phyloP scores from a whole-genome alignment of 2,329 filamentous ascomycete genomes.

The Onygena corvina region DNA sequence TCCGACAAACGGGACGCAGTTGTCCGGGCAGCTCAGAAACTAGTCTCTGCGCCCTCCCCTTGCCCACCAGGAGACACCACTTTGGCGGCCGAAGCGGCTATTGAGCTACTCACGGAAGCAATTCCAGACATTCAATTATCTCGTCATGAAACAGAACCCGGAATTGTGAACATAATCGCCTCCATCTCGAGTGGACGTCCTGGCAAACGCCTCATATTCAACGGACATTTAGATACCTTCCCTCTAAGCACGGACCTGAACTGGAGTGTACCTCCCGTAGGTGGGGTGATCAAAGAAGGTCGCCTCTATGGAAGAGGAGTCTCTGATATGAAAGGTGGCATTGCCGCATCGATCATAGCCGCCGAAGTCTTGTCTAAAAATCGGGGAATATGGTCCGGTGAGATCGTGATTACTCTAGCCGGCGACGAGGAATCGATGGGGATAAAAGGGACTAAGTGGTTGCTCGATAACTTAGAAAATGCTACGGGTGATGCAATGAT shows the following conservation, averaged over 20 bases:
- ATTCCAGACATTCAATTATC: constrained; percentile 12
- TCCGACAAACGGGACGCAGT: constrained; percentile 8
- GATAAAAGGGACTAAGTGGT: constrained; percentile 8
- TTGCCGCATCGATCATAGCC: constrained; percentile 11
- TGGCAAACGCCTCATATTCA: constrained; percentile 13
- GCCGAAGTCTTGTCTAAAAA: constrained; percentile 10
- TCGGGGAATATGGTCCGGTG: constrained; percentile 11
- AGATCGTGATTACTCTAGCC: constrained; percentile 12
- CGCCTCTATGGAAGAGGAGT: constrained; percentile 12
- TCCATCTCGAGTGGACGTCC: constrained; percentile 11
- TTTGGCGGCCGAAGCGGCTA: constrained; percentile 8
- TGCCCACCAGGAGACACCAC: constrained; percentile 11
- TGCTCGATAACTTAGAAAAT: constrained; percentile 11
- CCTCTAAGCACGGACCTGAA: constrained; percentile 7
- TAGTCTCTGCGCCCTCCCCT: constrained; percentile 9
- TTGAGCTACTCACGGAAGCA: constrained; percentile 5
- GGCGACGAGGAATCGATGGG: constrained; percentile 14
- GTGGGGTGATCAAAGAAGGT: constrained; percentile 10
- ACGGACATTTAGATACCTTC: constrained; percentile 13
- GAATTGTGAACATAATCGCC: constrained; percentile 11
- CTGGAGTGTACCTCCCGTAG: constrained; percentile 8
- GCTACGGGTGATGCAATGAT: constrained; percentile 12
- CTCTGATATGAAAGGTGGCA: constrained; percentile 13
- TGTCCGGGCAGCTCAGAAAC: background rate
- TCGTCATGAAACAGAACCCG: constrained; percentile 3